These are phyloP conservation scores for Fusarium nematophilum DNA, from an alignment of 2,329 filamentous ascomycete genomes.

Conservation along the genomic window DNA sequence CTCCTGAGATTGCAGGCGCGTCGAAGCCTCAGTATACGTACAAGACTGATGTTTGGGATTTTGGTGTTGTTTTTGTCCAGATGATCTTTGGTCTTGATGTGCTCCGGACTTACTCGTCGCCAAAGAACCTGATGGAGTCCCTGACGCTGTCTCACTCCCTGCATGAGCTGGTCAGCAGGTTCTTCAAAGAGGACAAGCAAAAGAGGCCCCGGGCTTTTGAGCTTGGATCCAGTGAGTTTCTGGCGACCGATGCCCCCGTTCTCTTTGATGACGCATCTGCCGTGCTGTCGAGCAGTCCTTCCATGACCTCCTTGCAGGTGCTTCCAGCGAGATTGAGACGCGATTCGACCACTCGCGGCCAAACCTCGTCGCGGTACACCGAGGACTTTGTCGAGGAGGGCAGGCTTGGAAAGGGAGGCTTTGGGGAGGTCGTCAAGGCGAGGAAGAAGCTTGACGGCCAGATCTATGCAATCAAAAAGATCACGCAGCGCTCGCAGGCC, in stretches of 20 bases:
- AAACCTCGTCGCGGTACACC: slow-evolving; percentile 77
- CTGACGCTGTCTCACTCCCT: slow-evolving; percentile 79
- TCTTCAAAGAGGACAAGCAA: slow-evolving; percentile 87
- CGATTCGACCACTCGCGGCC: slow-evolving; percentile 68
- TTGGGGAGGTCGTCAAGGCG: slow-evolving; percentile 95
- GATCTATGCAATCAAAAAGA: slow-evolving; percentile 97
- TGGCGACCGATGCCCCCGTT: slow-evolving; percentile 73
- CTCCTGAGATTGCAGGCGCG: slow-evolving; percentile 77
- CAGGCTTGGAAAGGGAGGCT: slow-evolving; percentile 90
- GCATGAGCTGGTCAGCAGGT: slow-evolving; percentile 81
- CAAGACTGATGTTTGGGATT: slow-evolving; percentile 95
- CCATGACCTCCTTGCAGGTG: slow-evolving; percentile 53
- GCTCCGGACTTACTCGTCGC: slow-evolving; percentile 81
- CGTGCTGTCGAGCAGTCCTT: slow-evolving; percentile 56
- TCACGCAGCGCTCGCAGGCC: slow-evolving; percentile 82
- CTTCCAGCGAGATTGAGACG: slow-evolving; percentile 64
- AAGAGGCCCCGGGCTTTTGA: slow-evolving; percentile 87
- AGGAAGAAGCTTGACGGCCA: slow-evolving; percentile 93
- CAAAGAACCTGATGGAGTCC: slow-evolving; percentile 76
- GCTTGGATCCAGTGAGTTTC: slow-evolving; percentile 72
- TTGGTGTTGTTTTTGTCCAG: slow-evolving; percentile 90
- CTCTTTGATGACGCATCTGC: slow-evolving; percentile 59
- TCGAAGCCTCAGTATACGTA: slow-evolving; percentile 72
- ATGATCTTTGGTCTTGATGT: slow-evolving; percentile 91
- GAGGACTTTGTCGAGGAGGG: slow-evolving; percentile 93